These are phyloP conservation scores for Phlegmacium glaucopus DNA, from an alignment of 768 basidiomycete species.

Conservation along the genomic window DNA sequence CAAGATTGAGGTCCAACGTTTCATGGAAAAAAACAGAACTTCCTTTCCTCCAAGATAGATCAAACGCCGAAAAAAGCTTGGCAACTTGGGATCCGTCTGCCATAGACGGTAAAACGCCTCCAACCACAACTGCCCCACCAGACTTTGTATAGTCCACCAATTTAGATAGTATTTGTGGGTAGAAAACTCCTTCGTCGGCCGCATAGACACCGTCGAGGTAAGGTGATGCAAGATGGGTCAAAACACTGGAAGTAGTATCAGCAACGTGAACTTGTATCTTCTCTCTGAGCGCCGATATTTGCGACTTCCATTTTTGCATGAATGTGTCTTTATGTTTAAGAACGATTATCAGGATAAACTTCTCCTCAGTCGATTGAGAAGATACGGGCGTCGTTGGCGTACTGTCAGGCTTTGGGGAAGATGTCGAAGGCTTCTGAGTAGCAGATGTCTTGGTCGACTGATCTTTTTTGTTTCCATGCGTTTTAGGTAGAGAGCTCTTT, in stretches of 20 bases:
- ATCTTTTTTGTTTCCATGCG: background rate
- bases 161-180: constrained; percentile 6
- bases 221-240: constrained; percentile 20
- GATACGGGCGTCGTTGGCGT: background rate
- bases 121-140: constrained; percentile 27
- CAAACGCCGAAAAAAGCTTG: constrained; percentile 19
- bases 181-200: constrained; percentile 22
- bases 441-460: background rate
- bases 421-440: background rate
- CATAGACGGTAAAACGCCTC: constrained; percentile 23
- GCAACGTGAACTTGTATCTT: constrained; percentile 14
- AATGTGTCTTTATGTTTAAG: constrained; percentile 4
- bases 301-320: background rate
- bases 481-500: background rate
- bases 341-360: constrained; percentile 14
- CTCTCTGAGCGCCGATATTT: constrained; percentile 10
- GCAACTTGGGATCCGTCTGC: constrained; percentile 12
- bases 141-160: constrained; percentile 23
- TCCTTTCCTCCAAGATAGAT: constrained; percentile 15
- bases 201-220: constrained; percentile 27
- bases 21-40: background rate
- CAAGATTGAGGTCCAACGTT: constrained; percentile 7
- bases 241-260: constrained; percentile 10
- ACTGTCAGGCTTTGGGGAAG: background rate
- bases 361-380: background rate